Evolutionary conservation across 768 basidiomycete genomes (phyloP).

Genomic region (Hypholoma sublateritium): DNA sequence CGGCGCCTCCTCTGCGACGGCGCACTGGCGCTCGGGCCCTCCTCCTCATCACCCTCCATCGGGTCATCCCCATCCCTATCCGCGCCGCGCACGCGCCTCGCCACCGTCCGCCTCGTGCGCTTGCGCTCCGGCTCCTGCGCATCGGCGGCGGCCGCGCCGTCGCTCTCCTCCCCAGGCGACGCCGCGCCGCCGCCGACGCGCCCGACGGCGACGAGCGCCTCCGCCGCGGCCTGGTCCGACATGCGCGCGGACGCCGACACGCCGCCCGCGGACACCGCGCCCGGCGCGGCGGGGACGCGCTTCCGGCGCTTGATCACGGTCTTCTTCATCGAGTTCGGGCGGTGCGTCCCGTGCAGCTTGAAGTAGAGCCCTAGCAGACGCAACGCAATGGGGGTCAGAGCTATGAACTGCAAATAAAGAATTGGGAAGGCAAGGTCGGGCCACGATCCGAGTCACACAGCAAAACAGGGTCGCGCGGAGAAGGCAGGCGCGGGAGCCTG

Average conservation of each 20-base stretch:
- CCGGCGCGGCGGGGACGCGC: conserved; percentile 90
- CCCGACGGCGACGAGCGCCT: conserved; percentile 83
- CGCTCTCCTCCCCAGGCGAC: conserved; percentile 31
- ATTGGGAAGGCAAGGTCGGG: background rate
- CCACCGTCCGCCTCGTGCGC: conserved; percentile 41
- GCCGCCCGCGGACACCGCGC: conserved; percentile 23
- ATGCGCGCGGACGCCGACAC: conserved; percentile 34
- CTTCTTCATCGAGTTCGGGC: conserved; percentile 99
- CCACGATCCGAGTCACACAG: too few relatives aligned
- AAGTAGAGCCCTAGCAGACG: conserved; percentile 83
- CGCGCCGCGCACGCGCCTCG: conserved; percentile 15
- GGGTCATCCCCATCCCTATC: conserved; percentile 46
- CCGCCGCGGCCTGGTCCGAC: conserved; percentile 87
- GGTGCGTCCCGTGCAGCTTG: conserved; percentile 95
- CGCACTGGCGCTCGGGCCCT: conserved; percentile 14
- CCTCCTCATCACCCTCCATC: conserved; percentile 45
- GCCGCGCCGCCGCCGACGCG: conserved; percentile 38
- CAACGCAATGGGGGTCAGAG: conserved; percentile 9
- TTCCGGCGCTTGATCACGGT: conserved; percentile 98
- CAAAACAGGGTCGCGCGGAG: background rate
- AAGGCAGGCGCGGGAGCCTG: background rate
- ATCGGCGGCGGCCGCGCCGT: conserved; percentile 46
- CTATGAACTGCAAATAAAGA: background rate
- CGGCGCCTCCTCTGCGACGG: conserved; percentile 19
- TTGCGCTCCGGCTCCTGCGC: conserved; percentile 54